Conservation (phyloP, 208 protist species). For the Acanthamoeba castellanii region DNA sequence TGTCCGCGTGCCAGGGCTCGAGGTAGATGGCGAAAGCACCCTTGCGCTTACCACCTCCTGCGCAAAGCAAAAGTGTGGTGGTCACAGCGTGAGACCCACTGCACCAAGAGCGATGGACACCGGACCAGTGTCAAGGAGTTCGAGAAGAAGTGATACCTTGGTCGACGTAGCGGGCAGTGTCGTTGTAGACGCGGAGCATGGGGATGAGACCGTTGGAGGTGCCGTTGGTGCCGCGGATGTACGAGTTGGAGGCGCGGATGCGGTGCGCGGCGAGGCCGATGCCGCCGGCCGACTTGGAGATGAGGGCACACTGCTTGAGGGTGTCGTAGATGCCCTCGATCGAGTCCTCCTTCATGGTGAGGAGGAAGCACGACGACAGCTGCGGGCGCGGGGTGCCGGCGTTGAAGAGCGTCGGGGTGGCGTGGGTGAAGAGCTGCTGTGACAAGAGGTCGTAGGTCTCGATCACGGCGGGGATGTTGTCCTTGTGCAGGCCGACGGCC, state of each 20-base stretch:
- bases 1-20: slow-evolving; percentile 99
- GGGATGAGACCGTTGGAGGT: slow-evolving; percentile 98
- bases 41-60: slow-evolving; percentile 97
- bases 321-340: slow-evolving; percentile 99
- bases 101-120: not conserved
- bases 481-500: slow-evolving; percentile 97
- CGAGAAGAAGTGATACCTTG: slow-evolving; percentile 86
- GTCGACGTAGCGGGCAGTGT: slow-evolving; percentile 99
- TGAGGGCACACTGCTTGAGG: slow-evolving; percentile 98
- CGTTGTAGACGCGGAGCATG: slow-evolving; percentile 99
- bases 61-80: slow-evolving; percentile 49
- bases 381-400: slow-evolving; percentile 96
- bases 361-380: slow-evolving; percentile 98
- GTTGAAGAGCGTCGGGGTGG: slow-evolving; percentile 99
- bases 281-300: slow-evolving; percentile 98
- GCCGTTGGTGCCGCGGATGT: slow-evolving; percentile 98
- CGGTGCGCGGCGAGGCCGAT: slow-evolving; percentile 98
- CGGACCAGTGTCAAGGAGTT: no score
- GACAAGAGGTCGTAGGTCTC: slow-evolving; percentile 98
- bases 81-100: slow-evolving; percentile 67
- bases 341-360: slow-evolving; percentile 99
- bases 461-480: slow-evolving; percentile 94
- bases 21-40: slow-evolving; percentile 99
- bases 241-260: slow-evolving; percentile 96
- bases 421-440: slow-evolving; percentile 97